These are phyloP conservation scores for Beauveria australis DNA, from an alignment of 2,329 filamentous ascomycete genomes.

Conservation along the genomic window DNA sequence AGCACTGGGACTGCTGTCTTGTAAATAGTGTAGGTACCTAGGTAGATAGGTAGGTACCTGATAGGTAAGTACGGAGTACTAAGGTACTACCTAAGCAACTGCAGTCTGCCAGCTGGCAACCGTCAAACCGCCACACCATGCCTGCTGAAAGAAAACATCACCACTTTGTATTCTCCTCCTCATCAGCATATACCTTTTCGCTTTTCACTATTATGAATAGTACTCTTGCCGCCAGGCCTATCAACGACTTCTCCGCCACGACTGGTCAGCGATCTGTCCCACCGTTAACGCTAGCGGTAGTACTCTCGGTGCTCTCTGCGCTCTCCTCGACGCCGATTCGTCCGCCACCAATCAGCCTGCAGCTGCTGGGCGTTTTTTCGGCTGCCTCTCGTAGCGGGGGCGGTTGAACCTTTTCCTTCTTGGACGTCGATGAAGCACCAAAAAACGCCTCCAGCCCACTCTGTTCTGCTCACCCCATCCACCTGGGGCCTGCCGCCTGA, in stretches of 20 bases:
- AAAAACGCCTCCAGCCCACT: not conserved
- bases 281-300: not conserved
- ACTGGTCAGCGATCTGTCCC: conserved; percentile 2
- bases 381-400: conserved; percentile 5
- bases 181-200: not conserved
- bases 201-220: not conserved
- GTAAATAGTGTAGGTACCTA: not conserved
- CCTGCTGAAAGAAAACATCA: not conserved
- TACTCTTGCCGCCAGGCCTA: not conserved
- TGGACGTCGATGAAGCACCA: not conserved
- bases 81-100: not conserved
- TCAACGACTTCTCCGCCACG: not conserved
- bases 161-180: not conserved
- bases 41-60: too few relatives aligned
- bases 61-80: not conserved
- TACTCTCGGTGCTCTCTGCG: not conserved
- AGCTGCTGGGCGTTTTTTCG: conserved; percentile 7
- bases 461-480: not conserved
- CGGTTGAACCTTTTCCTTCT: not conserved
- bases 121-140: not conserved
- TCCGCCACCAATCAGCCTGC: conserved; percentile 8
- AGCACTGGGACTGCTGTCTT: not conserved
- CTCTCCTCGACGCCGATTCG: conserved; percentile 4
- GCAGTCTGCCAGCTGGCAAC: not conserved
- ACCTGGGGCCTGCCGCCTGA: not conserved